Base-by-base conservation (phyloP, 129 eudicot species). In the Oenanthe sinensis region DNA sequence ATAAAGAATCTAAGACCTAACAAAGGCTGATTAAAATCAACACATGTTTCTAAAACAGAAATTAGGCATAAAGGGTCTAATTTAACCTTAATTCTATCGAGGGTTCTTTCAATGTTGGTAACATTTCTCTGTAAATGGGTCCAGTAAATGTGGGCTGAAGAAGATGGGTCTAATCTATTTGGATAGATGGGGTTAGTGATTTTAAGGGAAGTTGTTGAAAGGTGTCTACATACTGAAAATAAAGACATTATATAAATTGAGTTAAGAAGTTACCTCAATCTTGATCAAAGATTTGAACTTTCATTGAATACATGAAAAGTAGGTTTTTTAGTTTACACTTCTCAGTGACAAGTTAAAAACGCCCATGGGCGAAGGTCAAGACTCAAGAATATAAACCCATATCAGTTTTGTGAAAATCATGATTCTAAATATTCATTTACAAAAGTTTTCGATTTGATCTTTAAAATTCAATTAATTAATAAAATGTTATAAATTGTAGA, bases 1-100 rank as follows among this genome's bases (percentile, higher is more conserved):
- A 94, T 85, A 85, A 94, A 94, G 82, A 94, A 94, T 65, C 97
- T 82, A 49, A 94, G 84, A 77, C 91, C 98, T 5, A 87, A 82
- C 68, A 80, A 81, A 76, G 87, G 87, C 20, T 89, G 82, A 85
- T 82, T 81, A 40, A 28, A 58, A 58, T 58, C 48, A 26, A 82
- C 81, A 77, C 84, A 91, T 77, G 82, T 85, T 60, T 80, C 77
- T 36, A 91, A 81, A n/a, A 94, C 85, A 79, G 88, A 86, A 77
- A 76, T 72, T 14, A 94, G 85, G 71, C 80, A 84, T 26, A 75
- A 52, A 24, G 87, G 14, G 78, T 94, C 89, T 80, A 91, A 86
- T 65, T 85, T 82, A 39, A 79, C 74, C 58, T 81, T 80, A 42
- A 91, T 70, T 15, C 63, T 40, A 81, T 78, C 67, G 24, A 91